Percentiles rank a stretch among this genome's conserved stretches.
Conservation (phyloP, 2,329 filamentous ascomycete genomes). For the Lasiodiplodia hormozganensis region DNA sequence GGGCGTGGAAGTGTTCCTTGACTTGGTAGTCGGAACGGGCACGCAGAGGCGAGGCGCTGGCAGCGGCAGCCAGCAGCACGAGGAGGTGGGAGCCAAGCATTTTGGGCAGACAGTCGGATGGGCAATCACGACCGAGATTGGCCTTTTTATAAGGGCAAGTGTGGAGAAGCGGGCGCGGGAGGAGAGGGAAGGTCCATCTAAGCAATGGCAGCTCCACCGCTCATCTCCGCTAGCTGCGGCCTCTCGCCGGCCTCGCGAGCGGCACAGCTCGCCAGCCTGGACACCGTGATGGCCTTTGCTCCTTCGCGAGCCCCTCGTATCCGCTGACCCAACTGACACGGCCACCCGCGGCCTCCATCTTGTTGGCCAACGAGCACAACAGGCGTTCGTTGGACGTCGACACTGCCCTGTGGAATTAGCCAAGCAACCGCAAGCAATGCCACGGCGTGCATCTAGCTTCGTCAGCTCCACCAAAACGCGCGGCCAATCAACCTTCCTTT, state of each 20-base stretch:
- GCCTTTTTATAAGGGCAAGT: neutral
- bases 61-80: slow-evolving; percentile 15
- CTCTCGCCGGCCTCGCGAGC: neutral
- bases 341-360: no score
- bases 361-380: no score
- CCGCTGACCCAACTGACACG: neutral
- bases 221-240: slow-evolving; percentile 9
- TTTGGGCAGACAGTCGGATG: neutral
- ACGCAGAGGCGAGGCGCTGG: slow-evolving; percentile 19
- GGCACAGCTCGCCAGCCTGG: slow-evolving; percentile 1
- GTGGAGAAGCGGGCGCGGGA: neutral
- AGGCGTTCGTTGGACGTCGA: neutral
- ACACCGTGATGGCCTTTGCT: slow-evolving; percentile 7
- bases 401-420: neutral
- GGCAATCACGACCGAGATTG: neutral
- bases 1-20: slow-evolving; percentile 63
- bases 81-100: slow-evolving; percentile 26
- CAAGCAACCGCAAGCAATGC: neutral
- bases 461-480: neutral
- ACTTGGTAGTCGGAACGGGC: slow-evolving; percentile 56
- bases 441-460: neutral
- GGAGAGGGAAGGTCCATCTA: neutral
- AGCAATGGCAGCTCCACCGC: neutral
- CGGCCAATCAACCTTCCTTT: neutral
- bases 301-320: slow-evolving; percentile 5